Evolutionary conservation across 2,329 filamentous ascomycete genomes (phyloP).

Genomic region (Epichloe aotearoae): DNA sequence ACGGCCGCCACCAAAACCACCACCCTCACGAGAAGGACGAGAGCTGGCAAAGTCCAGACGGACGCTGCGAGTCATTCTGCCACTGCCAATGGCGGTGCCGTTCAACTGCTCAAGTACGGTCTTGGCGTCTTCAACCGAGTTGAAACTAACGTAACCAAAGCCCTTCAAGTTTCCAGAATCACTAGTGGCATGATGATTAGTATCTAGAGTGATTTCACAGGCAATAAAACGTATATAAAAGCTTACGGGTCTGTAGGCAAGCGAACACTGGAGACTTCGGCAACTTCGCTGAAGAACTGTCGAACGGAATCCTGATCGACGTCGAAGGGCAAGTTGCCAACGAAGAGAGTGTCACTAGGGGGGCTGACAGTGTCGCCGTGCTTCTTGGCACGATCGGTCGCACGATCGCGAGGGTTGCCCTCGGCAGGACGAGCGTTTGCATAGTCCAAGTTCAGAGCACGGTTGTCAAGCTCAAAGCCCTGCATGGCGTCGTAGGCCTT

Average conservation of each 20-base stretch:
- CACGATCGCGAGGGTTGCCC: conserved; percentile 39
- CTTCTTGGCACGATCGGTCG: conserved; percentile 49
- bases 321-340: conserved; percentile 82
- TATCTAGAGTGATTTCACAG: neutral
- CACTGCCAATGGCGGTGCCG: conserved; percentile 47
- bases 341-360: conserved; percentile 76
- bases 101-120: conserved; percentile 57
- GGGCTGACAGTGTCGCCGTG: conserved; percentile 72
- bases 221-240: neutral
- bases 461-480: conserved; percentile 59
- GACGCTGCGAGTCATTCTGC: conserved; percentile 59
- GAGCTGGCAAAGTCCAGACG: conserved; percentile 73
- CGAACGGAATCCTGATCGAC: conserved; percentile 63
- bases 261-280: conserved; percentile 63
- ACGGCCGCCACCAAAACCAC: conserved; percentile 36
- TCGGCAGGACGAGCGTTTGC: conserved; percentile 51
- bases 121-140: conserved; percentile 70
- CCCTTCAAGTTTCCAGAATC: conserved; percentile 79
- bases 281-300: conserved; percentile 60
- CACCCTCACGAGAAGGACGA: conserved; percentile 46
- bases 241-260: conserved; percentile 72
- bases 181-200: conserved; percentile 22
- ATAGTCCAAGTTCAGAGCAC: conserved; percentile 66
- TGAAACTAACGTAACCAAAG: conserved; percentile 82
- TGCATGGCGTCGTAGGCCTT: conserved; percentile 66